Evolutionary conservation across 306 rosid species (phyloP).

Genomic region (Sphenostylis stenocarpa): DNA sequence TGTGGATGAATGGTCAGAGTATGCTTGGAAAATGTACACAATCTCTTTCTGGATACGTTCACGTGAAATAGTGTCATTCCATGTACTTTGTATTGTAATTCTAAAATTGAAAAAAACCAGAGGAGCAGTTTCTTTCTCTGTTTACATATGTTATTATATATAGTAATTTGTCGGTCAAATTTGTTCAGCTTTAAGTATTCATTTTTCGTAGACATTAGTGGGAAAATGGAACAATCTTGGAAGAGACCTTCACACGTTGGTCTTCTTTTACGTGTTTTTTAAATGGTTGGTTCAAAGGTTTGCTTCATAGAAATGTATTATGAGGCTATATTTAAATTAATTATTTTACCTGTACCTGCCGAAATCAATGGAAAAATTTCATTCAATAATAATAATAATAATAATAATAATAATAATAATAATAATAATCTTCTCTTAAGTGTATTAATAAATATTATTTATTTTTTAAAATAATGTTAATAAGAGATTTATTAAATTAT

Average conservation of each 20-base stretch:
- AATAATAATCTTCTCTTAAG: too few relatives aligned
- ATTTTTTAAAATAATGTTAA: too few relatives aligned
- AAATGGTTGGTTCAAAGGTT: too few relatives aligned
- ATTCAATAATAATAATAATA: too few relatives aligned
- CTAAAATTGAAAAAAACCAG: neutral
- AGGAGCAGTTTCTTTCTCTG: neutral
- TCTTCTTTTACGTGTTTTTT: neutral
- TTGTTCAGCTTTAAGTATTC: neutral
- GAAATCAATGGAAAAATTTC: too few relatives aligned
- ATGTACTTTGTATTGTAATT: neutral
- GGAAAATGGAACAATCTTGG: too few relatives aligned
- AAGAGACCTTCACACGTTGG: neutral
- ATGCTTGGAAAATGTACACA: neutral
- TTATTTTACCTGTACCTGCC: too few relatives aligned
- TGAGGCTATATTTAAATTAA: too few relatives aligned
- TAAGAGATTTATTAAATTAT: too few relatives aligned
- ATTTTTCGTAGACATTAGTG: neutral
- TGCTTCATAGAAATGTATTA: too few relatives aligned
- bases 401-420: too few relatives aligned
- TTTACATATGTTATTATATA: neutral
- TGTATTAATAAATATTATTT: too few relatives aligned
- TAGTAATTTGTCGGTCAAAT: neutral
- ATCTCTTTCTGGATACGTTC: neutral
- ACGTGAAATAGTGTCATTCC: neutral
- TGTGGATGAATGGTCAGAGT: neutral